These are phyloP conservation scores for Pythium biforme DNA, from an alignment of 352 stramenopile genomes.

Conservation along the genomic window DNA sequence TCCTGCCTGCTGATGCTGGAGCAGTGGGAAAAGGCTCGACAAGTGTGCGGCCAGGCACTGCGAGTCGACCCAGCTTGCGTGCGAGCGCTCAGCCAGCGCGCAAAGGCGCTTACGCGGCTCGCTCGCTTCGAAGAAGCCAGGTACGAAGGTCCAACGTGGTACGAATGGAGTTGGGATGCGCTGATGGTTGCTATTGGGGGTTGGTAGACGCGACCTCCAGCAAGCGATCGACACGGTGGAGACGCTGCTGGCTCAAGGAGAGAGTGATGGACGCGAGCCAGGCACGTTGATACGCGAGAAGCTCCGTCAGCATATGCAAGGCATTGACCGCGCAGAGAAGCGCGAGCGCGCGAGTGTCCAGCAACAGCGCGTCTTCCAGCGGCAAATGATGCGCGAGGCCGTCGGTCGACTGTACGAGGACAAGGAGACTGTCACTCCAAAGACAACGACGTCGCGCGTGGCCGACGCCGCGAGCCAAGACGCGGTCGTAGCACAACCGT, in stretches of 20 bases:
- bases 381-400: constrained; percentile 76
- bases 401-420: constrained; percentile 72
- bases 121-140: constrained; percentile 56
- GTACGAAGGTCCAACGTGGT: constrained; percentile 21
- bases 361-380: constrained; percentile 44
- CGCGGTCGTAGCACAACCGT: background rate
- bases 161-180: background rate
- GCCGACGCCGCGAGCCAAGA: constrained; percentile 6
- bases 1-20: constrained; percentile 75
- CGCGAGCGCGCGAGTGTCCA: constrained; percentile 38
- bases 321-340: constrained; percentile 51
- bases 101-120: constrained; percentile 52
- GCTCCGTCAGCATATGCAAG: constrained; percentile 46
- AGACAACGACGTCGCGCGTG: background rate
- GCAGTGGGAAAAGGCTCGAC: constrained; percentile 67
- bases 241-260: no score
- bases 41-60: constrained; percentile 61
- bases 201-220: constrained; percentile 36
- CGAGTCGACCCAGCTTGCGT: constrained; percentile 39
- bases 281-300: constrained; percentile 12
- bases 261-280: background rate
- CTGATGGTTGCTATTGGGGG: background rate
- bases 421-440: constrained; percentile 36
- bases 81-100: constrained; percentile 64
- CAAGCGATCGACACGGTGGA: constrained; percentile 30